phyloP scores from a whole-genome alignment of 169 alveolate genomes.

The Eimeria sp. region DNA sequence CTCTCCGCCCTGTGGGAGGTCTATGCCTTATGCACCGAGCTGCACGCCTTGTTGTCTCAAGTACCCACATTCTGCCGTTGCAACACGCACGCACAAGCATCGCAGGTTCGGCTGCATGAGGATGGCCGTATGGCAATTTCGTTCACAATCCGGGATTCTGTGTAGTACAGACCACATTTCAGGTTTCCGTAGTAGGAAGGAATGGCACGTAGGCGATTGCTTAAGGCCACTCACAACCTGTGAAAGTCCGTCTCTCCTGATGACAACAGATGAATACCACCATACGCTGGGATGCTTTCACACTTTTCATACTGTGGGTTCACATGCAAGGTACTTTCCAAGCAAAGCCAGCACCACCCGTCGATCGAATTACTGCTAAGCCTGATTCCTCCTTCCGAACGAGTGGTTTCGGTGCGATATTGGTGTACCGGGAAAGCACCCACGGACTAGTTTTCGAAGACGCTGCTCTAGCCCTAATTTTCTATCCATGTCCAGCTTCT shows the following conservation, averaged over 20 bases:
- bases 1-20: background rate
- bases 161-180: background rate
- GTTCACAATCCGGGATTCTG: background rate
- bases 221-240: background rate
- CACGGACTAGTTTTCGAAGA: background rate
- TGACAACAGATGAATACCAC: background rate
- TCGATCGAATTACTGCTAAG: background rate
- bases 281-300: background rate
- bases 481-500: background rate
- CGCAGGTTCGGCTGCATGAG: background rate
- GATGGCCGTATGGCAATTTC: background rate
- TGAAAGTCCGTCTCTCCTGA: background rate
- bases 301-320: background rate
- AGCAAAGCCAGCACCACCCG: background rate
- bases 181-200: background rate
- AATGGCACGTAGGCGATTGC: no score
- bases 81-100: background rate
- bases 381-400: background rate
- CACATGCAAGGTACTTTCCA: background rate
- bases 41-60: background rate
- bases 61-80: slow-evolving; percentile 15
- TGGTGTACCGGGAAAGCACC: background rate
- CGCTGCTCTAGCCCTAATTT: background rate
- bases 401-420: background rate
- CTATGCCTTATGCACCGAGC: background rate